Evolutionary conservation across 148 eudicot species (phyloP).

Genomic region (Tetragonia tetragonoides): DNA sequence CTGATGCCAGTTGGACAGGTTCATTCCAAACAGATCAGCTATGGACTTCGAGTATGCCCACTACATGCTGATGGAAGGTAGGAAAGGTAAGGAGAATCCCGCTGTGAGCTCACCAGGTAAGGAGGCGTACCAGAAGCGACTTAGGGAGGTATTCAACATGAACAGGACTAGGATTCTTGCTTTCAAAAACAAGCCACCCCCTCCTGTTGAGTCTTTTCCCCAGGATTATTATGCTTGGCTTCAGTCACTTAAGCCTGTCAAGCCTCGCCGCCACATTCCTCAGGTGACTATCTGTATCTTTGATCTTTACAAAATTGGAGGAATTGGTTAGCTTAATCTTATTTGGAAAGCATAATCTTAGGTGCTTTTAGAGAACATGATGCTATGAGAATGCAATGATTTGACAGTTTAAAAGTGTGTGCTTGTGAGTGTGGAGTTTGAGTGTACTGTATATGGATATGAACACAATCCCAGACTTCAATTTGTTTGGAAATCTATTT

Average conservation of each 20-base stretch:
- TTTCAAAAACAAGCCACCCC: constrained; percentile 91
- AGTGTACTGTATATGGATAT: no score
- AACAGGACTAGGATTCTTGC: constrained; percentile 84
- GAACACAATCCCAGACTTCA: no score
- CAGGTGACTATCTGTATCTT: constrained; percentile 43
- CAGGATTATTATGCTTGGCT: constrained; percentile 45
- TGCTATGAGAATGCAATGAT: neutral
- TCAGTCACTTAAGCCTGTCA: constrained; percentile 59
- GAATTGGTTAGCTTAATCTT: neutral
- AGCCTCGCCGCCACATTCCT: constrained; percentile 76
- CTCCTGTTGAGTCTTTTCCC: constrained; percentile 57
- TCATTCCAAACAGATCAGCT: constrained; percentile 91
- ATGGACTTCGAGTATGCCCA: constrained; percentile 92
- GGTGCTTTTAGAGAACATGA: neutral
- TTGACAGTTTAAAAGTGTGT: neutral
- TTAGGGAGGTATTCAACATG: constrained; percentile 83
- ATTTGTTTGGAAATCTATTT: no score
- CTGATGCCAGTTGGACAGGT: constrained; percentile 31
- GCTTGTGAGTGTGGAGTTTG: neutral
- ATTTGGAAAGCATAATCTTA: neutral
- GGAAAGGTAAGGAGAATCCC: constrained; percentile 82
- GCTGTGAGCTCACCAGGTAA: constrained; percentile 62
- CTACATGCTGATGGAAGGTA: constrained; percentile 78
- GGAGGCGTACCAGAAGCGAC: constrained; percentile 80
- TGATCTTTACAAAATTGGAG: neutral